Base-by-base conservation (phyloP, 2,329 filamentous ascomycete species). In the Epicoccum nigrum region DNA sequence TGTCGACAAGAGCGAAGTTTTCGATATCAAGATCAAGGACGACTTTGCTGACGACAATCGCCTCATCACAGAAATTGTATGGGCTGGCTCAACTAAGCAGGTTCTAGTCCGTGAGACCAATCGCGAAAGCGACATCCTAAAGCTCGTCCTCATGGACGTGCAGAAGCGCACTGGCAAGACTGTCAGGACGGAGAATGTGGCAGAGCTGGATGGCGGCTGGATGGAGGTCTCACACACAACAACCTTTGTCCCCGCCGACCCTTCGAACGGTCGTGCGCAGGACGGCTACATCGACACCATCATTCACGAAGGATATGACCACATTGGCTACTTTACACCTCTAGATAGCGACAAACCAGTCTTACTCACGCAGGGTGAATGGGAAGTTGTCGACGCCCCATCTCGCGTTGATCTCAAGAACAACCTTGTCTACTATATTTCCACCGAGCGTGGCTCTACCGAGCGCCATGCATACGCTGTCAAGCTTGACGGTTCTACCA, bases 281-380 rank as follows among this genome's bases (percentile, higher is more conserved):
- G 92, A 97, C 72, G 94, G 94, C 17, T 99, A 99, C 67, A 86
- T 99, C 55, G 94, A 99, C 72, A 92, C 89, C 0, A 79, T 97
- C 52, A 88, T 97, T 47, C 81, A 95, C 67, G 83, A 96, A 16
- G 87, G 92, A 47, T 90, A 89, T 62, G 90, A 97, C 62, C 94
- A 99, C 64, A 78, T 99, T 42, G 94, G 89, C 0, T 97, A 97
- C 75, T 99, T 97, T 69, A 87, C 88, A 0, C 93, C 94, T 2
- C 75, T 97, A 44, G 89, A 97, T 62, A 92, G 86, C 62, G 79
- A 88, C 0, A 79, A 89, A n/a, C 92, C 94, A 5, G 76, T 90
- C 38, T 85, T 96, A 79, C 84, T 99, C 32, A 99, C 94, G 0
- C 86, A 88, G 30, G 94, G 94, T 4, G 73, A 87, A 25, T 99